Evolutionary conservation across 2,329 filamentous ascomycete genomes (phyloP), one percentile per base, ranked within the genome.

Genomic region (Alternaria ventricosa): DNA sequence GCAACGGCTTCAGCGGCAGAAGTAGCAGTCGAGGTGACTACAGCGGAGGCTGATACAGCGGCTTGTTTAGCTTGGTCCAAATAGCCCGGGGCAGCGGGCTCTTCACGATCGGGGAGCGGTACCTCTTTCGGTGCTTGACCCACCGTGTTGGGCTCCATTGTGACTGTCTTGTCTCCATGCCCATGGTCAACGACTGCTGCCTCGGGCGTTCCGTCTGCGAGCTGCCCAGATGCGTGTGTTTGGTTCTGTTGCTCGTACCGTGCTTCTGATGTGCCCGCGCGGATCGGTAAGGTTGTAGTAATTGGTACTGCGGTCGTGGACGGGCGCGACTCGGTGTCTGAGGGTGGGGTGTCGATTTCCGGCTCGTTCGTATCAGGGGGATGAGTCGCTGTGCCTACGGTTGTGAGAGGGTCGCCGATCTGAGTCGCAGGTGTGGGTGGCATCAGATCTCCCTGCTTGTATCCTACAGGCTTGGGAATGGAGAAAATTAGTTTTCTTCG

Each of bases 81-180:
- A 50, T 81, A 78, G 2, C 78, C 73, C 22, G 78, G 75, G n/a
- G 75, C 74, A 8, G 73, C 62, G 2, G 71, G 69, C 41, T 81
- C 74, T 54, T 78, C 72, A 10, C 74, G 72, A 55, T 74, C 72
- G 4, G 71, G 71, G 36, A 82, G 70, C 1, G 80, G 76, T 33
- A 81, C 79, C 53, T 84, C 82, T 70, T 85, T 85, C 9, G 82
- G 81, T 53, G 83, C 83, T 68, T 85, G 84, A 4, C 83, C 82
- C 25, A 85, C 78, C 11, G 83, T 85, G 55, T 72, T 71, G 13
- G 84, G 82, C 65, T 85, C 84, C 78, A 85, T 83, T 6, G 82
- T 80, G 9, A 77, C 75, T 13, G 81, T 81, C 68, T 81, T 81
- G 60, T 83, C 82, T 55, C 83, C 82, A 63, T 81, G 71, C 13